Conservation (phyloP, 2,329 filamentous ascomycete species). For the Parascedosporium putredinis region DNA sequence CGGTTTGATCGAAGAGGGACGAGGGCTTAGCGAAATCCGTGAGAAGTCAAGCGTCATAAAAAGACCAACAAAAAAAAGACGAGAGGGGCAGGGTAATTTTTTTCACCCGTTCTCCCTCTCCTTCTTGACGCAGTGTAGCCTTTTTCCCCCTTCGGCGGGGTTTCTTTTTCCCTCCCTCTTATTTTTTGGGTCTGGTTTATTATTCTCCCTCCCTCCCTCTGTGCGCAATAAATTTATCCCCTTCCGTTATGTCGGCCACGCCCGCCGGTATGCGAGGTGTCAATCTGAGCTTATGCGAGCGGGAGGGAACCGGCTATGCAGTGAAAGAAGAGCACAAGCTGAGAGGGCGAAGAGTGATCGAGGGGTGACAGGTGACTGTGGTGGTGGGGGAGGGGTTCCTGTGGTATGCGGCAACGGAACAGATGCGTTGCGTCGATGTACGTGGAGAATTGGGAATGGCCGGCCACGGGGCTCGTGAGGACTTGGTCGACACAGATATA, state of each 20-base stretch:
- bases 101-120: too few species aligned
- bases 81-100: conserved; percentile 4
- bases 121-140: too few species aligned
- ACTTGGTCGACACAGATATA: not conserved
- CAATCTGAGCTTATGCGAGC: conserved; percentile 4
- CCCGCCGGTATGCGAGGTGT: conserved; percentile 4
- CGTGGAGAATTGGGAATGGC: not conserved
- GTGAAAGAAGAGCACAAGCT: not conserved
- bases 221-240: not conserved
- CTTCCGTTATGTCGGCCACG: not conserved
- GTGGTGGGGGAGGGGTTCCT: not conserved
- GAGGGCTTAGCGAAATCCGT: too few species aligned
- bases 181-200: too few species aligned
- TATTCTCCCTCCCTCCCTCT: too few species aligned
- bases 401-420: not conserved
- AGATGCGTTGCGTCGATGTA: not conserved
- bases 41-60: conserved; percentile 13
- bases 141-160: not conserved
- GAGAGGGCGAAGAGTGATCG: not conserved
- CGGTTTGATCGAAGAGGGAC: too few species aligned
- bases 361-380: not conserved
- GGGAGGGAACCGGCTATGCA: not conserved
- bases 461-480: too few species aligned
- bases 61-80: conserved; percentile 10
- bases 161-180: not conserved